phyloP scores from a whole-genome alignment of 1,139 yeast species.

The Suhomyces bolitotheri region DNA sequence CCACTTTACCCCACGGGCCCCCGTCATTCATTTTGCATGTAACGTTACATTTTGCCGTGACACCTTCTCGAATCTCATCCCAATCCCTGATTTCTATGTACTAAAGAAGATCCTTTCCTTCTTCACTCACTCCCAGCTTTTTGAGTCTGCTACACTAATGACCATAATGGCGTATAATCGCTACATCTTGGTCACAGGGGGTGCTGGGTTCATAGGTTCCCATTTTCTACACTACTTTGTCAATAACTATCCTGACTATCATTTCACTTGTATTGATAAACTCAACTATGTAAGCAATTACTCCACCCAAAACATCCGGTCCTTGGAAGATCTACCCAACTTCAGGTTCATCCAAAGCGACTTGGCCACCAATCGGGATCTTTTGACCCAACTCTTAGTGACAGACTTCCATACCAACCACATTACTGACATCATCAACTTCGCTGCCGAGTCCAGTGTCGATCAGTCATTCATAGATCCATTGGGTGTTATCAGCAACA shows the following conservation, averaged over 20 bases:
- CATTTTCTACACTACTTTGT: conserved; percentile 47
- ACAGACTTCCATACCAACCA: conserved; percentile 14
- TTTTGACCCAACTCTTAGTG: conserved; percentile 16
- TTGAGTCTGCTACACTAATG: no score
- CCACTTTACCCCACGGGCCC: no score
- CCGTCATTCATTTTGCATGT: no score
- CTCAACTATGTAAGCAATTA: conserved; percentile 36
- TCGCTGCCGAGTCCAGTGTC: conserved; percentile 63
- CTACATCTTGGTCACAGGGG: conserved; percentile 53
- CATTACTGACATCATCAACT: conserved; percentile 45
- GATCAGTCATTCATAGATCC: conserved; percentile 54
- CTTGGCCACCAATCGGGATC: conserved; percentile 29
- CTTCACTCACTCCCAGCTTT: no score
- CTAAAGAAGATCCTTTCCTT: no score
- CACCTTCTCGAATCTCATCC: no score
- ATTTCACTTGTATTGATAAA: conserved; percentile 51
- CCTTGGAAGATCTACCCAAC: conserved; percentile 23
- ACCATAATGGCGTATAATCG: conserved; percentile 1
- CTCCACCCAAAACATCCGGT: conserved; percentile 24
- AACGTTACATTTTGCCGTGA: no score
- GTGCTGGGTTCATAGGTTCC: conserved; percentile 61
- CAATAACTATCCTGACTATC: conserved; percentile 35
- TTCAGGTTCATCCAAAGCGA: conserved; percentile 37
- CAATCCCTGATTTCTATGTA: no score
- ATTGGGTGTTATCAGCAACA: conserved; percentile 46